Evolutionary conservation across 371 early-diverging fungal genomes (phyloP), one percentile per base, ranked within the genome.

Genomic region (Smittium culicis): DNA sequence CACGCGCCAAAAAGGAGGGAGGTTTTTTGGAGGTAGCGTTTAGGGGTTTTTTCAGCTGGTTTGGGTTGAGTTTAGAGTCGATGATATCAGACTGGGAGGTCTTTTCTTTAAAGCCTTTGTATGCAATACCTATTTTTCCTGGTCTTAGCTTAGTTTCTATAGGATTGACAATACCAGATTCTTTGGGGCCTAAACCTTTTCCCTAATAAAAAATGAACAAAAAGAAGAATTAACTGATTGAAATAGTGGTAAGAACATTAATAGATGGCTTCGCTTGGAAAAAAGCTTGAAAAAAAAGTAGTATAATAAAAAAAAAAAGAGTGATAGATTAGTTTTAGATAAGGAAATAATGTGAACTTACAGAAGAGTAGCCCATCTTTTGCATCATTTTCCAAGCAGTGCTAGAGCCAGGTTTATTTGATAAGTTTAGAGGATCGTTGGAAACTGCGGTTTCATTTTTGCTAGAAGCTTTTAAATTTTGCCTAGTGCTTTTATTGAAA

Each of bases 71-170:
- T 29, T 54, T 64, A 16, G 34, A 54, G 16, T 64, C 64, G 14
- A 31, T 11, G 55, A 54, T 35, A 56, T 54, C 24, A 33, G 66
- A 2, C 35, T 66, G 66, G 24, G 8, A 16, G 2, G 66, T 66
- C 35, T 66, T 66, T 66, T 66, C 66, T 61, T 30, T 34, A 30
- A 66, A 66, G 0, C 71, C 70, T 29, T 73, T 73, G 45, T 69
- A 78, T 25, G 74, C 68, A 28, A 96, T 81, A 67, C 95, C 94
- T 83, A 86, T 86, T 11, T 59, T 59, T 14, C 75, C 74, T 3
- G 93, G 94, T 33, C 94, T 88, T 35, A 83, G 69, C 68, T 88
- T 90, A 1, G 87, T 88, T 60, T 94, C 88, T 31, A 96, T 85
- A 1, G 96, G 94, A 56, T 90, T 85, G 24, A 89, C 81, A 32